Evolutionary conservation across 192 early-diverging fungal genomes (phyloP).

Genomic region (Chytriomyces sp.): DNA sequence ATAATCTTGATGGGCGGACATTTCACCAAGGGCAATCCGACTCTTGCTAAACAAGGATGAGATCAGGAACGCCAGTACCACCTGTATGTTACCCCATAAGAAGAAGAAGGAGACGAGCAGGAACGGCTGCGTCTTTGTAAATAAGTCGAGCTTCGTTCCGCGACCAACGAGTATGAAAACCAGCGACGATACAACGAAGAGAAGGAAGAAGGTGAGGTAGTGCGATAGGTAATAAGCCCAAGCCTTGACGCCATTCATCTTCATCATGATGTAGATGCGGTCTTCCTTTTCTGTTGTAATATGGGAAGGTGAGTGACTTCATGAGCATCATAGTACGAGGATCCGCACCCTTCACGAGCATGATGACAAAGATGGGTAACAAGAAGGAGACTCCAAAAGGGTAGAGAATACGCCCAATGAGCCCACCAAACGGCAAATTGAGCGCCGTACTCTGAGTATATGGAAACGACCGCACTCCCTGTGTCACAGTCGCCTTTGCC

Average conservation of each 20-base stretch:
- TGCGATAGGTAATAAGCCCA: constrained; percentile 54
- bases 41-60: constrained; percentile 61
- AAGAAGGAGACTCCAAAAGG: constrained; percentile 74
- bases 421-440: constrained; percentile 53
- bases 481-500: constrained; percentile 69
- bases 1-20: not conserved
- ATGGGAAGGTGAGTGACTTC: too few species aligned
- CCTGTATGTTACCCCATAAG: constrained; percentile 66
- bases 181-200: constrained; percentile 61
- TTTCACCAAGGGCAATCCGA: constrained; percentile 51
- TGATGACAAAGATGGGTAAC: constrained; percentile 73
- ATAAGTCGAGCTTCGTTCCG: constrained; percentile 58
- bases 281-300: not conserved
- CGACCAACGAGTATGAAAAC: constrained; percentile 65
- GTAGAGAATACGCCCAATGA: constrained; percentile 67
- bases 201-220: constrained; percentile 62
- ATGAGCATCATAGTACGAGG: too few species aligned
- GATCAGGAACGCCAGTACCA: constrained; percentile 67
- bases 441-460: constrained; percentile 41
- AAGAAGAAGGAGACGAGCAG: constrained; percentile 63
- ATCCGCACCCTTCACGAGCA: constrained; percentile 59
- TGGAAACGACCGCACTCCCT: constrained; percentile 65
- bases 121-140: constrained; percentile 50
- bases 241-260: constrained; percentile 68
- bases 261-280: constrained; percentile 53